A percentile compares a stretch with the other conserved stretches of the same genome.
Conservation (phyloP, 2,329 filamentous ascomycete genomes). For the Ascosphaera aggregata region DNA sequence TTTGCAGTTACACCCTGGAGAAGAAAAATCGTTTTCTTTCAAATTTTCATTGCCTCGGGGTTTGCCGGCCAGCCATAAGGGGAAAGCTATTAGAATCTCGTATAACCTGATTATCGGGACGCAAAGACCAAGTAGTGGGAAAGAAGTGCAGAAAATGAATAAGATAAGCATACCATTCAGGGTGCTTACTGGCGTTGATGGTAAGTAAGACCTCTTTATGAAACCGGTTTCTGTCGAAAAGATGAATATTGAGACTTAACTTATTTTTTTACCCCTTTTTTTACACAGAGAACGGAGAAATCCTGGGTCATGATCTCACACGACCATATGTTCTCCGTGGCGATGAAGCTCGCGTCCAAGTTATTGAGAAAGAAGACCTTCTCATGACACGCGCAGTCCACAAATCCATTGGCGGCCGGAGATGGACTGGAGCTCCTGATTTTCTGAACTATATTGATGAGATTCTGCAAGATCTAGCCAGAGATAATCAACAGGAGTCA, state of each 20-base stretch:
- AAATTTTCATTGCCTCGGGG: slow-evolving; percentile 67
- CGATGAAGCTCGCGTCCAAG: slow-evolving; percentile 50
- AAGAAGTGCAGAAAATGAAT: slow-evolving; percentile 51
- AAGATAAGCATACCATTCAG: slow-evolving; percentile 87
- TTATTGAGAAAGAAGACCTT: slow-evolving; percentile 15
- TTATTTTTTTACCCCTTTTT: no score
- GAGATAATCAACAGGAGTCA: not conserved
- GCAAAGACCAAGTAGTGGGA: slow-evolving; percentile 55
- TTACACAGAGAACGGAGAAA: slow-evolving; percentile 43
- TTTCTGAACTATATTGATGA: slow-evolving; percentile 60
- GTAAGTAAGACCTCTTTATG: no score
- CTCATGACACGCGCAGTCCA: slow-evolving; percentile 15
- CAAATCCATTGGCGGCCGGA: slow-evolving; percentile 17
- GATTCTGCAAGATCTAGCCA: slow-evolving; percentile 33
- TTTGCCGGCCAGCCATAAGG: slow-evolving; percentile 73
- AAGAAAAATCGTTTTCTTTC: slow-evolving; percentile 74
- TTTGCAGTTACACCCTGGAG: slow-evolving; percentile 61
- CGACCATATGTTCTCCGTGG: slow-evolving; percentile 73
- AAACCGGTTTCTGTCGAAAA: no score
- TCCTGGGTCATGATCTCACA: slow-evolving; percentile 85
- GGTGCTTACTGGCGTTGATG: slow-evolving; percentile 79
- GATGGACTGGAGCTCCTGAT: slow-evolving; percentile 31
- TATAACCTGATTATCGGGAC: slow-evolving; percentile 86
- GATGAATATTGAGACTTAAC: no score
- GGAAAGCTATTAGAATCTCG: slow-evolving; percentile 79